These are phyloP conservation scores for Pythium vanterpoolii DNA, from an alignment of 352 stramenopile genomes.

Conservation along the genomic window DNA sequence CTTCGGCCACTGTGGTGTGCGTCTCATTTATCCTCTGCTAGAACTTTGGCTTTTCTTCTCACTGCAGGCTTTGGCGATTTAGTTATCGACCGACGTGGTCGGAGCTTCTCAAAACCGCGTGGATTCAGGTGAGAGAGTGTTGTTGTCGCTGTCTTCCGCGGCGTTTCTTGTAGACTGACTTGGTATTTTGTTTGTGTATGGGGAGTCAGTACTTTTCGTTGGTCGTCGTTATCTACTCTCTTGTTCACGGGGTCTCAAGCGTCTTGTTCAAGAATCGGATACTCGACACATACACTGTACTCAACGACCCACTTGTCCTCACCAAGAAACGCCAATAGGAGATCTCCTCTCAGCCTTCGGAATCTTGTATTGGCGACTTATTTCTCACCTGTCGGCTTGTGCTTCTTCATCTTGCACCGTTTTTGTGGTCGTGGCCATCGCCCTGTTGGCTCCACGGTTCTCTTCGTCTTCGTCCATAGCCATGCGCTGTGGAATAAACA, in stretches of 20 bases:
- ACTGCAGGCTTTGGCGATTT: not conserved
- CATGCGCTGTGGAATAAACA: constrained; percentile 75
- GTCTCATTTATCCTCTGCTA: not conserved
- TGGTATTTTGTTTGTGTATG: not conserved
- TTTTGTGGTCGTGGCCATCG: not conserved
- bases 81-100: constrained; percentile 59
- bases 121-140: constrained; percentile 47
- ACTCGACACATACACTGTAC: constrained; percentile 20
- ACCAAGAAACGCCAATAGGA: constrained; percentile 17
- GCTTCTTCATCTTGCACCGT: not conserved
- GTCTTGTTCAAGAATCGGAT: constrained; percentile 22
- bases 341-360: not conserved
- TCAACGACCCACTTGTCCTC: constrained; percentile 16
- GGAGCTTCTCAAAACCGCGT: constrained; percentile 59
- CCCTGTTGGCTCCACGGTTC: not conserved
- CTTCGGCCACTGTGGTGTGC: constrained; percentile 30
- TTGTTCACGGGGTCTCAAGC: constrained; percentile 8
- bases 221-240: constrained; percentile 20
- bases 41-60: not conserved
- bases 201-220: constrained; percentile 20
- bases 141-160: not conserved
- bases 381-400: not conserved
- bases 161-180: not conserved
- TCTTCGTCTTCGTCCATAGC: constrained; percentile 39
- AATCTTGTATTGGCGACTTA: not conserved